phyloP scores from a whole-genome alignment of 129 eudicot genomes.

The Daucus carota region DNA sequence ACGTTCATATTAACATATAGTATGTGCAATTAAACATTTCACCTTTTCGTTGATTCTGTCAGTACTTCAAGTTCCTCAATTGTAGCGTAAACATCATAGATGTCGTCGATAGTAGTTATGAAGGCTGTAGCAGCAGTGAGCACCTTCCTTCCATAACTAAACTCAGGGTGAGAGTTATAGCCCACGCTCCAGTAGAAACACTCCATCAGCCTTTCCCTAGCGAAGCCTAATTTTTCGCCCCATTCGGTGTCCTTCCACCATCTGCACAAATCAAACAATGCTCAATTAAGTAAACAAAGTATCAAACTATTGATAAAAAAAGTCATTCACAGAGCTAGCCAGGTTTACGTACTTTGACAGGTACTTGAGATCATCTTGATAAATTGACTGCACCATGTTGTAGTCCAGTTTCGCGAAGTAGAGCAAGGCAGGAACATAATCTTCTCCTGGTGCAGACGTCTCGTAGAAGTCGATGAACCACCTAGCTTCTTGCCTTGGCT shows the following conservation, averaged over 20 bases:
- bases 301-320: neutral
- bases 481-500: slow-evolving; percentile 25
- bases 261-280: neutral
- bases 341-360: neutral
- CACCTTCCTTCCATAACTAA: slow-evolving; percentile 14
- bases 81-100: slow-evolving; percentile 47
- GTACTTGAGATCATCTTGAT: slow-evolving; percentile 21
- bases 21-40: no score
- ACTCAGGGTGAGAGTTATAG: slow-evolving; percentile 26
- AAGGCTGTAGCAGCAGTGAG: slow-evolving; percentile 15
- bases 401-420: slow-evolving; percentile 28
- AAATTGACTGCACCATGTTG: slow-evolving; percentile 25
- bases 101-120: slow-evolving; percentile 36
- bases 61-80: slow-evolving; percentile 39
- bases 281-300: neutral
- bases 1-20: no score
- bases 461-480: slow-evolving; percentile 24
- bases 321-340: neutral
- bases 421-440: slow-evolving; percentile 11
- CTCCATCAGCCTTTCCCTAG: slow-evolving; percentile 41
- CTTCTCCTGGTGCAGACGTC: neutral
- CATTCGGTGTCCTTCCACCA: slow-evolving; percentile 34
- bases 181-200: slow-evolving; percentile 37
- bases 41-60: slow-evolving; percentile 28
- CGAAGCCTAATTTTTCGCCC: slow-evolving; percentile 26